Conservation (phyloP, 2,329 filamentous ascomycete species). For the Emmonsia crescens region DNA sequence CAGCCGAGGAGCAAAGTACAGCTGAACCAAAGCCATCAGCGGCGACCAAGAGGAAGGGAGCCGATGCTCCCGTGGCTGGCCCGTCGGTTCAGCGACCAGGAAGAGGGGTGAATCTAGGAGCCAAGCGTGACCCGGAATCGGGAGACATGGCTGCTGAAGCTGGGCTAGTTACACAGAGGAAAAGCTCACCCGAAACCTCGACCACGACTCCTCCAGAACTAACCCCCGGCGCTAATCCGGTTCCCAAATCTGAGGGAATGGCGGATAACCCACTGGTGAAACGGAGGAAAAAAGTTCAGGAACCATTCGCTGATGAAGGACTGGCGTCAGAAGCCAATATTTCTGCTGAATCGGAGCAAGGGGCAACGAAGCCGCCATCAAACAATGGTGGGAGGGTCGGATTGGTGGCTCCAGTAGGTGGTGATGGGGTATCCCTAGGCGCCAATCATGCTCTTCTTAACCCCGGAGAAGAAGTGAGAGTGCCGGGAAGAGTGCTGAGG, state of each 20-base stretch:
- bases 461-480: background rate
- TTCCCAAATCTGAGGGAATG: background rate
- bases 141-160: background rate
- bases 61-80: too few relatives aligned
- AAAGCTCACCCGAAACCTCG: background rate
- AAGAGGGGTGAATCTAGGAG: background rate
- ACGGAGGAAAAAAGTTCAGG: too few relatives aligned
- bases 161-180: background rate
- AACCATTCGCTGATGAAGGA: background rate
- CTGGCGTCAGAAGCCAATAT: background rate
- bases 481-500: background rate
- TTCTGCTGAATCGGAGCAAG: too few relatives aligned
- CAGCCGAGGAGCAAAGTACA: background rate
- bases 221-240: background rate
- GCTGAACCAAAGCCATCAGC: background rate
- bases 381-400: background rate
- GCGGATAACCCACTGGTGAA: background rate
- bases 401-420: background rate
- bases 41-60: background rate
- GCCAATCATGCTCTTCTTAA: background rate
- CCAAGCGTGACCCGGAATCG: background rate
- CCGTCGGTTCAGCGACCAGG: background rate
- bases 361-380: background rate
- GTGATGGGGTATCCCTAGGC: background rate
- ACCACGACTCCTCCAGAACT: background rate